A percentile compares a stretch with the other conserved stretches of the same genome.
Evolutionary conservation across 2,329 filamentous ascomycete genomes (phyloP).

Genomic region (Fusarium illudens): DNA sequence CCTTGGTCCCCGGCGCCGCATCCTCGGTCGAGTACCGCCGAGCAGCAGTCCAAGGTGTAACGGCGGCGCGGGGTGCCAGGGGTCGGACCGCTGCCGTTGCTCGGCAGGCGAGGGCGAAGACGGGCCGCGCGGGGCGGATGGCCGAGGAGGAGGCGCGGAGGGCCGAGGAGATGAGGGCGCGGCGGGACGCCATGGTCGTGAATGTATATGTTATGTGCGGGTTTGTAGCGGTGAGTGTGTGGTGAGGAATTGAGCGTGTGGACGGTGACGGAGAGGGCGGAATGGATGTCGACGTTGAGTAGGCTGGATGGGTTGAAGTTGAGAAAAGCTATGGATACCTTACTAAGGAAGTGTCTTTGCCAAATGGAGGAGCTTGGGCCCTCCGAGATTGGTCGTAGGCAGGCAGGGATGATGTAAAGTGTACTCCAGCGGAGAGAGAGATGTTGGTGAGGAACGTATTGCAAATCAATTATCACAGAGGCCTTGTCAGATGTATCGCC

Average conservation of each 20-base stretch:
- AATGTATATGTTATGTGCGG: neutral
- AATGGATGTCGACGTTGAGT: neutral
- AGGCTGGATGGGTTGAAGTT: conserved; percentile 15
- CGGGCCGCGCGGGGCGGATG: conserved; percentile 8
- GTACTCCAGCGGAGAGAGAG: neutral
- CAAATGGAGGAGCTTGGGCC: conserved; percentile 1
- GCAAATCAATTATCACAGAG: neutral
- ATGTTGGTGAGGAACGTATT: neutral
- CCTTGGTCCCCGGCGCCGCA: conserved; percentile 44
- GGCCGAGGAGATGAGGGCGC: conserved; percentile 25
- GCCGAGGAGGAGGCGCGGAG: conserved; percentile 25
- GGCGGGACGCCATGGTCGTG: conserved; percentile 31
- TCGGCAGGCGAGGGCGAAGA: conserved; percentile 13
- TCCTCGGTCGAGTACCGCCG: conserved; percentile 29
- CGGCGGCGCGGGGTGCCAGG: conserved; percentile 2
- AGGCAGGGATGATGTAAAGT: conserved; percentile 11
- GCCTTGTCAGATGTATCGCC: neutral
- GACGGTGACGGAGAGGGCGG: neutral
- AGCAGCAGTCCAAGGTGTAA: conserved; percentile 4
- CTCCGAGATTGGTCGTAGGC: neutral
- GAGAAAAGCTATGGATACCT: neutral
- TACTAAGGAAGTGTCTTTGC: neutral
- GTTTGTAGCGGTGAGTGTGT: neutral
- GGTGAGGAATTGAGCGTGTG: neutral
- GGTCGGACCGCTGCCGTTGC: neutral